phyloP scores from a whole-genome alignment of 2,329 filamentous ascomycete species.

The Calycina herbarum region DNA sequence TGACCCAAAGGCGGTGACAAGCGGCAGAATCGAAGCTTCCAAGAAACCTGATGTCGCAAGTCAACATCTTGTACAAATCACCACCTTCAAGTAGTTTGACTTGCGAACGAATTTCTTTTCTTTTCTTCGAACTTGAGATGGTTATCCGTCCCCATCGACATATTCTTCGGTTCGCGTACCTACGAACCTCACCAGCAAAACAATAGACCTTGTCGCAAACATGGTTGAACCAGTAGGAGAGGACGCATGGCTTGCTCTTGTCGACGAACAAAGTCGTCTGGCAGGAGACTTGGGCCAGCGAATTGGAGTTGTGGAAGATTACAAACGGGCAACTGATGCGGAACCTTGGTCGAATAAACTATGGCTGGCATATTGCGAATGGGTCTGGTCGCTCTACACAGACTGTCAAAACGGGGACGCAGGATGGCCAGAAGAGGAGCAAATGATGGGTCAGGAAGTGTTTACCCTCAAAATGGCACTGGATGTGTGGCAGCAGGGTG shows the following conservation, averaged over 20 bases:
- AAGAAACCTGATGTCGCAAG: background rate
- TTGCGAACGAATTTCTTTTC: background rate
- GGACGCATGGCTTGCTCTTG: slow-evolving; percentile 73
- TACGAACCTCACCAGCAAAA: background rate
- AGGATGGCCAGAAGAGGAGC: slow-evolving; percentile 66
- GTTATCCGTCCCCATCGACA: background rate
- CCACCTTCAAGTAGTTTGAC: background rate
- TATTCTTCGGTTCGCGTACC: background rate
- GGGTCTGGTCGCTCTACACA: slow-evolving; percentile 70
- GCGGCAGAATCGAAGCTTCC: background rate
- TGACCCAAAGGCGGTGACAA: background rate
- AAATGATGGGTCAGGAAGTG: slow-evolving; percentile 65
- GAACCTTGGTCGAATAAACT: slow-evolving; percentile 73
- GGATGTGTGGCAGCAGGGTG: slow-evolving; percentile 69
- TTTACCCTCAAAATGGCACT: slow-evolving; percentile 69
- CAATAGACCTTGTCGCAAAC: background rate
- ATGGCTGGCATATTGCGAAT: slow-evolving; percentile 78
- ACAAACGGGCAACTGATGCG: slow-evolving; percentile 66
- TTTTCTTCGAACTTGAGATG: slow-evolving; percentile 1
- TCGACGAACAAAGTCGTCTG: slow-evolving; percentile 67
- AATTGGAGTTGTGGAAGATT: slow-evolving; percentile 69
- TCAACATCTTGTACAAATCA: slow-evolving; percentile 2
- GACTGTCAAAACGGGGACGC: slow-evolving; percentile 59
- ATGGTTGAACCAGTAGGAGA: slow-evolving; percentile 65
- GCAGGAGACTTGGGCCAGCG: slow-evolving; percentile 65